Percentiles rank a stretch among this genome's conserved stretches.
Conservation (phyloP, 148 eudicot species). For the Rhododendron williamsianum region DNA sequence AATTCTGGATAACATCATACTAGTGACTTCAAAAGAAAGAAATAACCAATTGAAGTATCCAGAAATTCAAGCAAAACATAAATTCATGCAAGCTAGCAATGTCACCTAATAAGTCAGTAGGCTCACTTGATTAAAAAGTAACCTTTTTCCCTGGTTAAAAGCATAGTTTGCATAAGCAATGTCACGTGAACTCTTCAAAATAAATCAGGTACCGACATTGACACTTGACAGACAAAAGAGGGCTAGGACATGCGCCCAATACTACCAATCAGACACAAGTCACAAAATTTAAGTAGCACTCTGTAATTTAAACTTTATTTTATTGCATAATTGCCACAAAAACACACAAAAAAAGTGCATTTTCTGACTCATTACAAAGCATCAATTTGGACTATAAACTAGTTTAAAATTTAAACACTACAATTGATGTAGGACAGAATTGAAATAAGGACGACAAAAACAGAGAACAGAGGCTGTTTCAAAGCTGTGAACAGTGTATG, state of each 20-base stretch:
- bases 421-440: background rate
- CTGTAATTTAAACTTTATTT: background rate
- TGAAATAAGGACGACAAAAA: background rate
- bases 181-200: background rate
- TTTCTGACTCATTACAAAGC: background rate
- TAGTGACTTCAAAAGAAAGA: background rate
- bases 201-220: background rate
- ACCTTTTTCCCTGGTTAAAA: background rate
- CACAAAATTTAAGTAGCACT: background rate
- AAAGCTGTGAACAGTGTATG: background rate
- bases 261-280: background rate
- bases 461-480: background rate
- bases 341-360: background rate
- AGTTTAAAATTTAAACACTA: background rate
- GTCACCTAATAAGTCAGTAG: background rate
- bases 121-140: background rate
- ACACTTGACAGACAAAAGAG: background rate
- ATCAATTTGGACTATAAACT: background rate
- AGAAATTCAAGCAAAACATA: background rate
- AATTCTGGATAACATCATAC: background rate
- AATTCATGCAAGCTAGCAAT: background rate
- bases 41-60: background rate
- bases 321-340: background rate
- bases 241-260: background rate
- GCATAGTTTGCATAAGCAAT: background rate